Conservation (phyloP, 1,284 basidiomycete genomes). For the Naganishia sp. region DNA sequence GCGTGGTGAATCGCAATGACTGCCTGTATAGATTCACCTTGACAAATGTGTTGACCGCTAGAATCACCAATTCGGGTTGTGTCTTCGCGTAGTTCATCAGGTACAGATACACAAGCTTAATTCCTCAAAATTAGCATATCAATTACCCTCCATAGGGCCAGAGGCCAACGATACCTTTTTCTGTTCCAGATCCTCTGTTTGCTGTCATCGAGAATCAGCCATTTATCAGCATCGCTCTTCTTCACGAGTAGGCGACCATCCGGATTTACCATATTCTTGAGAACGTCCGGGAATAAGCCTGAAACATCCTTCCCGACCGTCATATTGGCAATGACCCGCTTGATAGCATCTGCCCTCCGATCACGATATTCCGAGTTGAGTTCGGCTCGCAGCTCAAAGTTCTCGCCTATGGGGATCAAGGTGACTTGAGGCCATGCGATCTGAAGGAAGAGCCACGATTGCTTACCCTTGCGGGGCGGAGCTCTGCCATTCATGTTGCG, state of each 20-base stretch:
- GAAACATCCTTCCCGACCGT: conserved; percentile 96
- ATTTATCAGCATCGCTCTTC: neutral
- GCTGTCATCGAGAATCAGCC: conserved; percentile 38
- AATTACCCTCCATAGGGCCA: neutral
- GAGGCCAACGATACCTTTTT: conserved; percentile 45
- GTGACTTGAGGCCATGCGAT: neutral
- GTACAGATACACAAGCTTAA: conserved; percentile 82
- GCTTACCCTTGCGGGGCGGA: conserved; percentile 31
- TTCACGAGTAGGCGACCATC: neutral
- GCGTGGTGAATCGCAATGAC: neutral
- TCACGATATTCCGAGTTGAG: conserved; percentile 95
- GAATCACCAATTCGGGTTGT: conserved; percentile 94
- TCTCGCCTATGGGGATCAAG: conserved; percentile 63
- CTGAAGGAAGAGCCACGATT: neutral
- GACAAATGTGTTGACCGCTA: conserved; percentile 98
- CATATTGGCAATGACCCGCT: conserved; percentile 92
- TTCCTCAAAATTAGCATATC: neutral
- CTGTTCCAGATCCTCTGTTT: conserved; percentile 57
- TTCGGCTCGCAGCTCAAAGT: conserved; percentile 90
- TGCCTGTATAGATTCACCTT: conserved; percentile 52
- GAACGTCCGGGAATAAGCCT: conserved; percentile 94
- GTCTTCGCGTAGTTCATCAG: conserved; percentile 99
- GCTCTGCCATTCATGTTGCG: conserved; percentile 29
- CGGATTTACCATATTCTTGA: conserved; percentile 83
- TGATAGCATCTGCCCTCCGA: conserved; percentile 97